Evolutionary conservation across 768 basidiomycete genomes (phyloP), one percentile per base, ranked within the genome.

Genomic region (Boletales sp.): DNA sequence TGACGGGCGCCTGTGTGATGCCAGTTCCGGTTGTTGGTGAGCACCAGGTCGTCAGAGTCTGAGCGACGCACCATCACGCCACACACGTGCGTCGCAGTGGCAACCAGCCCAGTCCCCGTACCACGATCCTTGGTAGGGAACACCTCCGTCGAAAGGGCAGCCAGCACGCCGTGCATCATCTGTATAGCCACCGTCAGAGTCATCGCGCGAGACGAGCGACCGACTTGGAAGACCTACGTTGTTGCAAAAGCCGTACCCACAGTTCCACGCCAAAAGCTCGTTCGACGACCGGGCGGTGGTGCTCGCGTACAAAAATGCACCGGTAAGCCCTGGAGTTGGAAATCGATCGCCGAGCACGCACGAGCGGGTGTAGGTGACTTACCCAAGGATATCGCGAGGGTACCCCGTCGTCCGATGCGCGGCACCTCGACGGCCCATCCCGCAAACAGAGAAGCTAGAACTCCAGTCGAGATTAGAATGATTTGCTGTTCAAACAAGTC

Each of bases 131-230:
- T 84, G 31, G 82, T 82, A 11, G 84, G 82, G 63, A 87, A 86
- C 5, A 85, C 71, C 64, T 89, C 85, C 0, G 85, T 79, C 1
- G 86, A 81, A 43, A 85, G 65, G 15, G 85, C 83, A 57, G 86
- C 87, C 38, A 89, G 58, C 2, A 88, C 85, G 7, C 87, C 84
- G 44, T 84, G 88, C 86, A 87, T 88, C 54, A 86, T 79, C 74
- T 85, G 50, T 18, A 5, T 21, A 19, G 46, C 11, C 2, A 34
- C n/a, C 5, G 25, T 55, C 21, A 55, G 39, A 28, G 38, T 28
- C 35, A 18, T n/a, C 48, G 25, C 25, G 6, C 4, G 25, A 28
- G 5, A 28, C 25, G 25, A 28, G 25, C 25, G 25, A 28, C 25
- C 25, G 6, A 28, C n/a, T 44, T 37, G 30, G 30, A 28, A 21